Base-by-base conservation (phyloP, 768 basidiomycete species). In the Leccinum rimulosum region DNA sequence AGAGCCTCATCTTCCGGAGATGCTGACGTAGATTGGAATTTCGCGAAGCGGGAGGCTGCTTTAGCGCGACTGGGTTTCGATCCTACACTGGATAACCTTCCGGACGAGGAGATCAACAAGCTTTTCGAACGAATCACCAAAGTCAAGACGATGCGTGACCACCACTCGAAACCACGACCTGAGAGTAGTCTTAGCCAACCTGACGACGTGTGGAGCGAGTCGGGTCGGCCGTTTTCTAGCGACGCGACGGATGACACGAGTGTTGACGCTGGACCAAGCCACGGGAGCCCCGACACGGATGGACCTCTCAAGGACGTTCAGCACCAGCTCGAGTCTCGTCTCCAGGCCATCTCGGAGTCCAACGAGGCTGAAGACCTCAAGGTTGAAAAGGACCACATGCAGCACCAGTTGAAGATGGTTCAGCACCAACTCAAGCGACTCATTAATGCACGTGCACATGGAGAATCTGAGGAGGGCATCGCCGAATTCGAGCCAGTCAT, bases 111-210 rank as follows among this genome's bases (percentile, higher is more conserved):
- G 69, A 80, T 99, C 52, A 93, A 94, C 79, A 93, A 90, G 66
- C 79, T 96, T 30, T 98, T 88, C 72, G 92, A 98, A 75, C 91
- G 94, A 76, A 96, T 98, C 68, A 88, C 93, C 35, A 92, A 90
- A 70, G 91, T 93, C 53, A 93, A 94, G 75, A 88, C 87, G 15
- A 82, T 93, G 81, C 88, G 92, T 15, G 89, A 91, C 64, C 87
- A 91, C 61, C 84, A 87, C 61, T 80, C 81, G 49, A 90, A 89
- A 63, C 80, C 87, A n/a, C 83, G 94, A 6, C 93, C 94, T 6
- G 94, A 95, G 68, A 94, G 92, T 67, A 93, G 91, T 70, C 81
- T 91, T 47, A 92, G 91, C 66, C 89, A 89, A 66, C 84, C 84
- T 17, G 92, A 95, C 66, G 93, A 95, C 65, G 74, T 92, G 14